These are phyloP conservation scores for Parasitella parasitica DNA, from an alignment of 371 early-diverging fungal genomes.

Conservation along the genomic window DNA sequence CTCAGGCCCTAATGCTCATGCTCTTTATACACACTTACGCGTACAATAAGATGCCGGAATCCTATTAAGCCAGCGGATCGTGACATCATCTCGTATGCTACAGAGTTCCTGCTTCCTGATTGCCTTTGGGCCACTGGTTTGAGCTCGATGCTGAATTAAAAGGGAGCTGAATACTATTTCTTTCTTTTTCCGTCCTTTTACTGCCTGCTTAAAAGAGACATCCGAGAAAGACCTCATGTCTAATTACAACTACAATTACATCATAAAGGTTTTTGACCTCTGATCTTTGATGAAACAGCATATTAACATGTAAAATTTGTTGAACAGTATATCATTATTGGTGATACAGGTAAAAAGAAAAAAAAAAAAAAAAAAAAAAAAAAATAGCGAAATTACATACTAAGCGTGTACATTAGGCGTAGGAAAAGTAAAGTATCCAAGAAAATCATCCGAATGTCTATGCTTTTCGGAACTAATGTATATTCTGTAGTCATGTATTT, in stretches of 20 bases:
- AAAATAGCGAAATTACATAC: not conserved
- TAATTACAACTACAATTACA: conserved; percentile 53
- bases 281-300: not conserved
- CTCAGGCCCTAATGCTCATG: too few relatives aligned
- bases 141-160: not conserved
- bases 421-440: conserved; percentile 58
- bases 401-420: conserved; percentile 49
- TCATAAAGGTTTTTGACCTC: conserved; percentile 43
- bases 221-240: conserved; percentile 26
- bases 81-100: conserved; percentile 1
- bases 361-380: not conserved
- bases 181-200: not conserved
- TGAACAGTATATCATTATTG: conserved; percentile 75
- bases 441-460: not conserved
- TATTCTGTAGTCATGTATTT: conserved; percentile 67
- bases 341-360: conserved; percentile 67
- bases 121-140: not conserved
- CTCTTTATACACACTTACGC: not conserved
- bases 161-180: not conserved
- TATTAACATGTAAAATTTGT: not conserved
- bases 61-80: not conserved
- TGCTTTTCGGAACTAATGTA: not conserved
- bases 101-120: not conserved
- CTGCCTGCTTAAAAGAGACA: too few relatives aligned
- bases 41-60: not conserved